Base-by-base conservation (phyloP, 352 stramenopile species). In the Lagenidium sp. region DNA sequence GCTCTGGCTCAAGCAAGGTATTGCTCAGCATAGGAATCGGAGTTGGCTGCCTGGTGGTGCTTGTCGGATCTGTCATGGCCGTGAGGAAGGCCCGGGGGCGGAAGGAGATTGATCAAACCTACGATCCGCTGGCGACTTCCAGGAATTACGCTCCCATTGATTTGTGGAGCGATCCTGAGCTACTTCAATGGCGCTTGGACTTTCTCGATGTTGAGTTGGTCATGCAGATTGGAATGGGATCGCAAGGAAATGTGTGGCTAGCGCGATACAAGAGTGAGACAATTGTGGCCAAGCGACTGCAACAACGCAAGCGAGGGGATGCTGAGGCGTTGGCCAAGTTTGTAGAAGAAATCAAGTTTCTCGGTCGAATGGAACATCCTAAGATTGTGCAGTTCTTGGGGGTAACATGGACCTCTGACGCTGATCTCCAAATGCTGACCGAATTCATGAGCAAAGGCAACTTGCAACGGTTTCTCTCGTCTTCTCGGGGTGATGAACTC, bases 301-400 rank as follows among this genome's bases (percentile, higher is more conserved):
- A 44, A 54, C 20, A 32, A 59, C 15, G 8, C 29, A 61, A 61
- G 48, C 18, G 34, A n/a, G 31, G 42, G 42, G 15, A 57, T 24
- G 22, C 24, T 13, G 29, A 30, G 12, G 23, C 22, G n/a, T 61
- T 54, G 44, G 11, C 31, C 53, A 52, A 26, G 19, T 92, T 94
- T 45, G 43, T 86, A 11, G 60, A 65, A 11, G 78, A 91, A 23
- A 82, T 94, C 37, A 66, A 67, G 26, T 69, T 87, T 37, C 54
- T 90, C 18, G 68, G 55, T 2, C 57, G 58, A 0, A 39, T 93
- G 13, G 59, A 65, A 10, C 81, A 95, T 31, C 70, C 76, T 6
- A 86, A 86, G 42, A 88, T 95, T 18, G 53, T 94, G 13, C 55
- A 71, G 16, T 84, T 95, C 31, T 53, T 90, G n/a, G 83, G 83